Base-by-base conservation (phyloP, 1,139 yeast species). In the Nakaseomyces glabratus region DNA sequence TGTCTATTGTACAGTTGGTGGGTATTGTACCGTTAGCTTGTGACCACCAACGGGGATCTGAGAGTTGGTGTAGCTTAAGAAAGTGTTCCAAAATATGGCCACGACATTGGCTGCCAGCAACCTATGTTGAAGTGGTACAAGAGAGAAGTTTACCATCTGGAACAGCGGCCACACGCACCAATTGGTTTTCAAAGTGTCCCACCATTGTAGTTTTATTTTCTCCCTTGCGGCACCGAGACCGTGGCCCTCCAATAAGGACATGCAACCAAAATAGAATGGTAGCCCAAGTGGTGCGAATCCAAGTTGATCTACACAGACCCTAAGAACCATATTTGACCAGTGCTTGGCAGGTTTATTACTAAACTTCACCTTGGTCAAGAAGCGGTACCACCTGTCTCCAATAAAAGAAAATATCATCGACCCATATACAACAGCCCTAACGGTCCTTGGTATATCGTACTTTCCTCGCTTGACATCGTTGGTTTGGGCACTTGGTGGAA, bases 121-220 rank as follows among this genome's bases (percentile, higher is more conserved):
- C 24, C 94, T 68, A 48, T 71, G 72, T 29, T 74, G 74, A 2
- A 77, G 71, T 0, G 95, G 95, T 4, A 82, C 70, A 10, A 80
- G 49, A 31, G 72, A 67, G 50, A 88, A 82, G 57, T 88, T 88
- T 39, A 75, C 48, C 34, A 71, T 43, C 58, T 86, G 96, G 49
- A 86, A 77, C 0, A 72, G 62, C 0, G 95, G 96, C 96, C 96
- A 86, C 6, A 86, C 80, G 32, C 66, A 46, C 94, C 95, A 86
- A 54, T 84, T 85, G 20, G 80, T 69, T 20, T 62, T 43, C 28
- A 84, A 58, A 0, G 93, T 82, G 4, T 62, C 58, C 72, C 71
- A 66, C 72, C 76, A 76, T 38, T 71, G 70, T 11, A 62, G 57
- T 2, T 57, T 28, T 19, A 78, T 52, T 42, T 73, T 75, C 4